phyloP scores from a whole-genome alignment of 805 yeast genomes.

The Barnettozyma wickerhamii region DNA sequence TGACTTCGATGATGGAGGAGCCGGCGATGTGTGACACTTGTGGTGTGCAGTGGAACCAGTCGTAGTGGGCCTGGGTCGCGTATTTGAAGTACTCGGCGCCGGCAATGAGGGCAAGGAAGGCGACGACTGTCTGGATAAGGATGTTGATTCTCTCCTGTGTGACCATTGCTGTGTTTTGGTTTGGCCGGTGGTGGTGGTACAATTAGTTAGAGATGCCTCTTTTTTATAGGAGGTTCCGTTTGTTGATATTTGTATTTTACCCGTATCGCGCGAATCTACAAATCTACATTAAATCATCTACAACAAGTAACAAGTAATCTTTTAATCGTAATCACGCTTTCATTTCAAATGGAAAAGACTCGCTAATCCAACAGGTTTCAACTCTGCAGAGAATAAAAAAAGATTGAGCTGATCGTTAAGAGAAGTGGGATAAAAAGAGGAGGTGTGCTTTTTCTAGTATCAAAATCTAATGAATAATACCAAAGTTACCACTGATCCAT shows the following conservation, averaged over 20 bases:
- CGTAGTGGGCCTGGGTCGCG: conserved; percentile 35
- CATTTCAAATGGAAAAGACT: neutral
- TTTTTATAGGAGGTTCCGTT: neutral
- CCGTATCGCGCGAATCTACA: neutral
- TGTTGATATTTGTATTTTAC: neutral
- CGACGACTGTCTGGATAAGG: conserved; percentile 27
- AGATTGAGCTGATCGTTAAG: neutral
- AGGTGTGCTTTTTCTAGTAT: neutral
- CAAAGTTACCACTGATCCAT: conserved; percentile 73
- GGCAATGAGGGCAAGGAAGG: conserved; percentile 31
- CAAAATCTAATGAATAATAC: conserved; percentile 11
- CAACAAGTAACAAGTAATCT: too few species aligned
- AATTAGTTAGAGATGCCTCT: too few species aligned
- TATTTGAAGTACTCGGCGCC: conserved; percentile 41
- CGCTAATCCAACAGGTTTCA: neutral
- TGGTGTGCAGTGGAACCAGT: conserved; percentile 43
- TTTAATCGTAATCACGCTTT: too few species aligned
- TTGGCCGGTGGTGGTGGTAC: too few species aligned
- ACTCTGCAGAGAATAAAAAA: neutral
- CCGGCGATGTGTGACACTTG: conserved; percentile 21
- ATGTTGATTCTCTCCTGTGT: conserved; percentile 14
- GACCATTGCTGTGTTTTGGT: conserved; percentile 10
- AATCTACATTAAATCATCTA: too few species aligned
- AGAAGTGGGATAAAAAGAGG: neutral
- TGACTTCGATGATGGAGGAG: conserved; percentile 28